Evolutionary conservation across 2,329 filamentous ascomycete species (phyloP), one percentile per base, ranked within the genome.

Genomic region (Furcasterigmium furcatum): DNA sequence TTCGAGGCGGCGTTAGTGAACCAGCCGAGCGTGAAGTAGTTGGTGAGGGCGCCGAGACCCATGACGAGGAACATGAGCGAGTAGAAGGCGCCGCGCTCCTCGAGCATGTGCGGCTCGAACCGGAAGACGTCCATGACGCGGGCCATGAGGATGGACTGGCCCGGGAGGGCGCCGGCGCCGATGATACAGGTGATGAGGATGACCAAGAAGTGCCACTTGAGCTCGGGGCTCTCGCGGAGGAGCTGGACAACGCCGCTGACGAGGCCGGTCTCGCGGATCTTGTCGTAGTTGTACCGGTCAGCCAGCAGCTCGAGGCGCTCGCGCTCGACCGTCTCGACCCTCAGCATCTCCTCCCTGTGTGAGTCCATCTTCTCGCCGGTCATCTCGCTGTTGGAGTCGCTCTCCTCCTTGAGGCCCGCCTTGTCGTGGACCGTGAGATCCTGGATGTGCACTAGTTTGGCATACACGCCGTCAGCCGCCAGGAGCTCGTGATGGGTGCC

Each of bases 141-240:
- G 6, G 64, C 62, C 20, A 73, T 53, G 7, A 76, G 50, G 41
- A 75, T 57, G 2, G 73, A 66, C 43, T 76, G 69, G 4, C 59
- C 68, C 1, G 72, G 72, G 40, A 61, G 67, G 3, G 61, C 57
- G 14, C 32, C 9, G 8, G 14, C 30, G 20, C 56, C n/a, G 12
- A 34, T 5, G 8, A 34, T 13, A 13, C 16, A 39, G 9, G 36
- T 18, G 10, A 39, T 18, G 36, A 6, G 6, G 22, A 39, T 21
- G 36, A 39, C 10, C 8, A 51, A 40, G 5, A 55, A 36, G 43
- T 66, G 68, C 3, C 59, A 52, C 60, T 60, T 63, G 4, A 72
- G 44, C 48, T 68, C 62, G 0, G 66, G 67, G 8, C 62, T 65
- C 43, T 66, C 64, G 29, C 58, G 59, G 32, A 71, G 53, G 10